Evolutionary conservation across 768 basidiomycete species (phyloP).

Genomic region (Leccinum barrowsii): DNA sequence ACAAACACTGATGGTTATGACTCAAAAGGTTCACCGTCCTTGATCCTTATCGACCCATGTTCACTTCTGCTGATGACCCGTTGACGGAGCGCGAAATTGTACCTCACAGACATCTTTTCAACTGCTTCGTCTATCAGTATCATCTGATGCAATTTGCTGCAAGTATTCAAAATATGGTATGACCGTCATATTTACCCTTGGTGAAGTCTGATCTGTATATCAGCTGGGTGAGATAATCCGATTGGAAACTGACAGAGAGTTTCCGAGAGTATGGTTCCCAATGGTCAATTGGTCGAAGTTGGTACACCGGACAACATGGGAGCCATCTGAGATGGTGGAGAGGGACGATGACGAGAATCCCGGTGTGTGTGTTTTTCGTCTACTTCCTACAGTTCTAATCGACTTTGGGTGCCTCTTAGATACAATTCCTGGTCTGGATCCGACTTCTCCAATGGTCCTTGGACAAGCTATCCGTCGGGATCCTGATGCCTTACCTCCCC

Average conservation of each 20-base stretch:
- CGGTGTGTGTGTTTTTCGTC: slow-evolving; percentile 23
- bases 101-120: slow-evolving; percentile 67
- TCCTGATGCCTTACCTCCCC: slow-evolving; percentile 71
- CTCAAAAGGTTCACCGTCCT: slow-evolving; percentile 45
- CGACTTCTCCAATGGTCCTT: slow-evolving; percentile 43
- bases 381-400: not conserved
- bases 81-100: slow-evolving; percentile 39
- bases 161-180: slow-evolving; percentile 34
- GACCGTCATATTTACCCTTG: not conserved
- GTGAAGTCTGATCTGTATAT: not conserved
- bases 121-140: slow-evolving; percentile 71
- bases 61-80: slow-evolving; percentile 37
- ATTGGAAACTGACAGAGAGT: slow-evolving; percentile 47
- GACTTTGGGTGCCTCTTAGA: slow-evolving; percentile 30
- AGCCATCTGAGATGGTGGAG: slow-evolving; percentile 41
- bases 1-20: not conserved
- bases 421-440: slow-evolving; percentile 54
- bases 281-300: slow-evolving; percentile 30
- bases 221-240: slow-evolving; percentile 57
- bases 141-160: slow-evolving; percentile 41
- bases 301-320: slow-evolving; percentile 44
- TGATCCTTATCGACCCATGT: slow-evolving; percentile 56
- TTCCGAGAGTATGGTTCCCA: slow-evolving; percentile 57
- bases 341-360: slow-evolving; percentile 70
- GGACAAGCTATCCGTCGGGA: slow-evolving; percentile 58